These are phyloP conservation scores for Plantago major DNA, from an alignment of 257 asterid species.

Conservation along the genomic window DNA sequence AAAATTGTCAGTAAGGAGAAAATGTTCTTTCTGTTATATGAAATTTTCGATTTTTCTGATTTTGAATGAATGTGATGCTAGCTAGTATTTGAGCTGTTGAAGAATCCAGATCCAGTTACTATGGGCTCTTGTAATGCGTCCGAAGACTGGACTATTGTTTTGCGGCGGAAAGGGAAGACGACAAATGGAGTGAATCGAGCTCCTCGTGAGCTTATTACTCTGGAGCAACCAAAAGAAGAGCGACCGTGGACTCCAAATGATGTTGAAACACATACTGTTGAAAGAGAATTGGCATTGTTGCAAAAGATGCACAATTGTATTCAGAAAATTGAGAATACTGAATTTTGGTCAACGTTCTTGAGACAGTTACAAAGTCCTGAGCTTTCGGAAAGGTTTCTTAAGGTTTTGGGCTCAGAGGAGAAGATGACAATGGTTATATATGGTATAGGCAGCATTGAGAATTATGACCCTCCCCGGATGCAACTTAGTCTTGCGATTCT, in stretches of 20 bases:
- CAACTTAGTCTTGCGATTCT: conserved; percentile 73
- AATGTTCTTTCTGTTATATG: too few relatives aligned
- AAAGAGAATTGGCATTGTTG: conserved; percentile 51
- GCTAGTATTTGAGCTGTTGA: not conserved
- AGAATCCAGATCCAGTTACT: not conserved
- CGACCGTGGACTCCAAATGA: conserved; percentile 60
- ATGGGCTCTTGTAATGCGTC: conserved; percentile 39
- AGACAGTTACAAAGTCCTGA: conserved; percentile 45
- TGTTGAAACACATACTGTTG: conserved; percentile 35
- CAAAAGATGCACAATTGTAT: conserved; percentile 53
- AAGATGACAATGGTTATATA: conserved; percentile 72
- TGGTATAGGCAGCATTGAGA: conserved; percentile 92
- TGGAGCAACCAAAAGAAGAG: conserved; percentile 31
- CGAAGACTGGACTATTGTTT: conserved; percentile 72
- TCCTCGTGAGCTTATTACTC: conserved; percentile 20
- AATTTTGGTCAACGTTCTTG: conserved; percentile 38
- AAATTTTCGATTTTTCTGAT: not conserved
- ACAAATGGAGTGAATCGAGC: conserved; percentile 41
- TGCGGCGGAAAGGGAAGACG: conserved; percentile 65
- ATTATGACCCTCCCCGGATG: conserved; percentile 59
- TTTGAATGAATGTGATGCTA: not conserved
- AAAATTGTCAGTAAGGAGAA: too few relatives aligned
- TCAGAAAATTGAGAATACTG: conserved; percentile 43
- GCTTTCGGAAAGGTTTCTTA: conserved; percentile 30
- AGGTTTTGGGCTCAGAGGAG: conserved; percentile 47